Conservation (phyloP, 1,139 yeast genomes). For the Yamadazyma buinensis region DNA sequence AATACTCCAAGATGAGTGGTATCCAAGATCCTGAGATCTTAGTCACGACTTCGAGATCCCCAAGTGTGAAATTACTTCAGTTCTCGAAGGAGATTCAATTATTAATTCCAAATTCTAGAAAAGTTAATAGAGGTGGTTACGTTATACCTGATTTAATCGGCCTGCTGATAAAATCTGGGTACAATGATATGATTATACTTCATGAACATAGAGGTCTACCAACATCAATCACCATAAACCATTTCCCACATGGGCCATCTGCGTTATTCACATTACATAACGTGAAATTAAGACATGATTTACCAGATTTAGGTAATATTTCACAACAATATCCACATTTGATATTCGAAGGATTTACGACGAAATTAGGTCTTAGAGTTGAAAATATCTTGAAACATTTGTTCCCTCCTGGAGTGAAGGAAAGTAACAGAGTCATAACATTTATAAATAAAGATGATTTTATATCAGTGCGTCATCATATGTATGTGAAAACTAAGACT, state of each 20-base stretch:
- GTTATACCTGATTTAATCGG: constrained; percentile 80
- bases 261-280: constrained; percentile 92
- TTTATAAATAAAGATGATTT: constrained; percentile 89
- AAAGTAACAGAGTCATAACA: constrained; percentile 84
- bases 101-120: constrained; percentile 83
- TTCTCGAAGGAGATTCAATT: constrained; percentile 90
- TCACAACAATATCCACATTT: constrained; percentile 93
- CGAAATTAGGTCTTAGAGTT: constrained; percentile 80
- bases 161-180: constrained; percentile 66
- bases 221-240: constrained; percentile 86
- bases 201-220: constrained; percentile 99
- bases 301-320: constrained; percentile 79
- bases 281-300: constrained; percentile 91
- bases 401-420: constrained; percentile 96
- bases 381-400: constrained; percentile 78
- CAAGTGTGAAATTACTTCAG: constrained; percentile 78
- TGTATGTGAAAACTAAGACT: constrained; percentile 84
- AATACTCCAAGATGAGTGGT: constrained; percentile 84
- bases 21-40: constrained; percentile 88
- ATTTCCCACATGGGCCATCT: constrained; percentile 98
- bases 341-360: constrained; percentile 86
- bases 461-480: constrained; percentile 91
- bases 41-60: constrained; percentile 92
- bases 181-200: constrained; percentile 78
- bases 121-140: constrained; percentile 91